Evolutionary conservation across 2,329 filamentous ascomycete genomes (phyloP).

Genomic region (Pestalotiopsis sp.): DNA sequence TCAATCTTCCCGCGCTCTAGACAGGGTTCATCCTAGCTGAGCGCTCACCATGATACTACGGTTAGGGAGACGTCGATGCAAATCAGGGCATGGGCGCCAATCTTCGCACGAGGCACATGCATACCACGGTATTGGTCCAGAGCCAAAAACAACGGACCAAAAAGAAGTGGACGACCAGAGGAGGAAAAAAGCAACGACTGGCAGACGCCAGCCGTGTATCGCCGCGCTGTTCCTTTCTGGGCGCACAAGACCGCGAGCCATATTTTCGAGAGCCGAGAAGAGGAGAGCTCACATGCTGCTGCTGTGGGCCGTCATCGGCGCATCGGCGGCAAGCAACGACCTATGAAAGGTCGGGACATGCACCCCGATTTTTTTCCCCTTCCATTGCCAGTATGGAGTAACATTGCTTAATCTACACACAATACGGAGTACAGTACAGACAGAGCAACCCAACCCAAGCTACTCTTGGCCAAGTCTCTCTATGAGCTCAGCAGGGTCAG

Average conservation of each 20-base stretch:
- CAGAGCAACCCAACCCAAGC: not conserved
- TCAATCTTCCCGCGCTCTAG: slow-evolving; percentile 6
- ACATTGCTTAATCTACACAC: not conserved
- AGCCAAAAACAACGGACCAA: not conserved
- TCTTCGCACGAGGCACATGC: slow-evolving; percentile 2
- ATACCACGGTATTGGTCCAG: not conserved
- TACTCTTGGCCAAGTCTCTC: not conserved
- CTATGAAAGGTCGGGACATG: slow-evolving; percentile 39
- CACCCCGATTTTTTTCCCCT: slow-evolving; percentile 23
- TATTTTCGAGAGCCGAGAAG: not conserved
- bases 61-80: not conserved
- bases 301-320: slow-evolving; percentile 19
- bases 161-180: not conserved
- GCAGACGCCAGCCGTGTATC: slow-evolving; percentile 5
- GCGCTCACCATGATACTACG: not conserved
- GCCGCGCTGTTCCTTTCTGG: not conserved
- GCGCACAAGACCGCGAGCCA: not conserved
- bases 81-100: slow-evolving; percentile 2
- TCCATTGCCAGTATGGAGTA: slow-evolving; percentile 22
- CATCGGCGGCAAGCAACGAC: slow-evolving; percentile 40
- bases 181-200: not conserved
- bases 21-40: slow-evolving; percentile 4
- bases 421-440: not conserved
- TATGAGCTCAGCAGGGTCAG: not conserved
- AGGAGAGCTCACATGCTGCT: not conserved